Percentiles rank a stretch among this genome's conserved stretches.
These are phyloP conservation scores for Pinus tabuliformis DNA, from an alignment of 75 land plant genomes.

Conservation along the genomic window DNA sequence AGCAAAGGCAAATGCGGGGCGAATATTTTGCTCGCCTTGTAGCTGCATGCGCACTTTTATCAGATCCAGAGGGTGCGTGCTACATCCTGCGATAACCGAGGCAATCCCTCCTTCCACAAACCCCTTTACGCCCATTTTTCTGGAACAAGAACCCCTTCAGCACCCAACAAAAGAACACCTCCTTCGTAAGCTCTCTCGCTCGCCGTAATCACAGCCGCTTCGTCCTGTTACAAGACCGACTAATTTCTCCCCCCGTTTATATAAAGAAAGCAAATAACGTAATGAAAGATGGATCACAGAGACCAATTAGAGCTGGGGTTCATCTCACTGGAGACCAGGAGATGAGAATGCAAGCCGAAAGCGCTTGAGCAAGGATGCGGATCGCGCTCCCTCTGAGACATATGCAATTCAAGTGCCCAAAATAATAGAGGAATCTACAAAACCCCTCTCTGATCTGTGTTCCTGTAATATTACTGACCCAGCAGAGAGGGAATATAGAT, in stretches of 20 bases:
- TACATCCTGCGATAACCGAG: slow-evolving; percentile 76
- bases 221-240: background rate
- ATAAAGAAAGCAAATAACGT: too few relatives aligned
- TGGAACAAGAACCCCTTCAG: background rate
- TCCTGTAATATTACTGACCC: too few relatives aligned
- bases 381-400: too few relatives aligned
- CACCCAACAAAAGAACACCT: background rate
- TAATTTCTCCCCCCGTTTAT: background rate
- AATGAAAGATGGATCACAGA: too few relatives aligned
- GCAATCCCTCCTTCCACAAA: slow-evolving; percentile 88
- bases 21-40: slow-evolving; percentile 54
- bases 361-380: too few relatives aligned
- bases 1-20: slow-evolving; percentile 13
- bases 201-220: background rate
- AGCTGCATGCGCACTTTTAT: slow-evolving; percentile 95
- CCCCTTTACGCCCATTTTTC: slow-evolving; percentile 55
- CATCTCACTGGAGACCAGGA: slow-evolving; percentile 55
- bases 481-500: too few relatives aligned
- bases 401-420: too few relatives aligned
- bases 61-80: slow-evolving; percentile 83
- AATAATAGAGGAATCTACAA: too few relatives aligned
- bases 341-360: slow-evolving; percentile 38
- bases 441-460: too few relatives aligned
- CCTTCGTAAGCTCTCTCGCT: background rate
- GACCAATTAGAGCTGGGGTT: slow-evolving; percentile 16